Base-by-base conservation (phyloP, 1,284 basidiomycete species). In the Cronartium quercuum region DNA sequence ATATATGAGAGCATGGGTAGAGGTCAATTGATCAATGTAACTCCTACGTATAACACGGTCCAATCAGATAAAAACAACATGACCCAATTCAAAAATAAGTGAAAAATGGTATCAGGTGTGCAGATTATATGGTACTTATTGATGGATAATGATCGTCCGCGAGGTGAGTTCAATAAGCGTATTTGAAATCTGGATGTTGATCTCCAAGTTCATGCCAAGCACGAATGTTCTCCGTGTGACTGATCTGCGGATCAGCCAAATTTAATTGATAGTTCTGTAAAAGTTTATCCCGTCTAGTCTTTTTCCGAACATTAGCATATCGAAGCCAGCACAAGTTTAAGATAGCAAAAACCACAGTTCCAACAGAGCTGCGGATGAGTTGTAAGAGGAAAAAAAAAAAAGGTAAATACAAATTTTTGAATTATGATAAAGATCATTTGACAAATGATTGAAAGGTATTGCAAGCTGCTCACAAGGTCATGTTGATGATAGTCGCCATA, bases 131-230 rank as follows among this genome's bases (percentile, higher is more conserved):
- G n/a, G n/a, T n/a, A n/a, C n/a, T n/a, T n/a, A n/a, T n/a, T n/a
- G n/a, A n/a, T n/a, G n/a, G n/a, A n/a, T n/a, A n/a, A n/a, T n/a
- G n/a, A n/a, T n/a, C n/a, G n/a, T n/a, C n/a, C n/a, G n/a, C n/a
- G n/a, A n/a, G n/a, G n/a, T n/a, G n/a, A n/a, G n/a, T 37, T 40
- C 61, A 74, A 61, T 74, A 74, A 6, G 55, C 63, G 57, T 74
- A 74, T 29, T 57, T 61, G 24, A 74, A 74, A 58, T 74, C 70
- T 5, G 70, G 70, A 47, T 74, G 70, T 34, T 57, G 44, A 47
- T 74, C 70, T 13, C 70, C 70, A 24, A 74, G 57, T 55, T 66
- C 64, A 21, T 29, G 24, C 47, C 64, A 61, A 29, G 70, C 70
- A 10, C 42, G 15, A 42, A 35, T 37, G 37, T 35, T 35, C 7